phyloP scores from a whole-genome alignment of 176 grass and related monocot genomes.

The Cenchrus americanus region DNA sequence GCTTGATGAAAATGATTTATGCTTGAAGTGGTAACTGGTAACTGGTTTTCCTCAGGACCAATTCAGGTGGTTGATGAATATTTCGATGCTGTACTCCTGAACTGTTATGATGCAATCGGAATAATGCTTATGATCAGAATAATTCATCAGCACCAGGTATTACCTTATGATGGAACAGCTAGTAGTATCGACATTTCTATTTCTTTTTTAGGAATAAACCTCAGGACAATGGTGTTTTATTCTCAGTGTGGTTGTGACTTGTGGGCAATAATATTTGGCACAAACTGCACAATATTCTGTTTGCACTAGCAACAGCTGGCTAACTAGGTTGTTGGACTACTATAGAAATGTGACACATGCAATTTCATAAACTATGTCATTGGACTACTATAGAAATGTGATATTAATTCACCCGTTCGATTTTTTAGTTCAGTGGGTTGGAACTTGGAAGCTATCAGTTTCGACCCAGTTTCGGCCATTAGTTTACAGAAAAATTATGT shows the following conservation, averaged over 20 bases:
- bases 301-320: background rate
- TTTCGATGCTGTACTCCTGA: conserved; percentile 84
- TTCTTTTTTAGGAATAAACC: conserved; percentile 20
- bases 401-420: background rate
- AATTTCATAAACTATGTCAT: background rate
- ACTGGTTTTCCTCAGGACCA: conserved; percentile 62
- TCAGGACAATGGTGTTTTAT: background rate
- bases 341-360: background rate
- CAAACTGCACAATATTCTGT: conserved; percentile 9
- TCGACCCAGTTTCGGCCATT: background rate
- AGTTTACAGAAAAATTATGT: conserved; percentile 4
- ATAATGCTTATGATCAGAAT: conserved; percentile 99
- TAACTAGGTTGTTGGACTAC: background rate
- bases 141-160: conserved; percentile 98
- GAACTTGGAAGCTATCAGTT: background rate
- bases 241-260: conserved; percentile 1
- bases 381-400: no score
- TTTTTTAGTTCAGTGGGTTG: conserved; percentile 4
- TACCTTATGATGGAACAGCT: conserved; percentile 29
- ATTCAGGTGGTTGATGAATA: conserved; percentile 98
- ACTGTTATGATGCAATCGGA: conserved; percentile 91
- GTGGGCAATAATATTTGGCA: conserved; percentile 3
- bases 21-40: background rate
- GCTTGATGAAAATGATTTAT: background rate
- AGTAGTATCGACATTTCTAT: background rate